Percentiles rank a stretch among this genome's conserved stretches.
These are phyloP conservation scores for Pseudozyma tsukubaensis DNA, from an alignment of 1,284 basidiomycete species.

Conservation along the genomic window DNA sequence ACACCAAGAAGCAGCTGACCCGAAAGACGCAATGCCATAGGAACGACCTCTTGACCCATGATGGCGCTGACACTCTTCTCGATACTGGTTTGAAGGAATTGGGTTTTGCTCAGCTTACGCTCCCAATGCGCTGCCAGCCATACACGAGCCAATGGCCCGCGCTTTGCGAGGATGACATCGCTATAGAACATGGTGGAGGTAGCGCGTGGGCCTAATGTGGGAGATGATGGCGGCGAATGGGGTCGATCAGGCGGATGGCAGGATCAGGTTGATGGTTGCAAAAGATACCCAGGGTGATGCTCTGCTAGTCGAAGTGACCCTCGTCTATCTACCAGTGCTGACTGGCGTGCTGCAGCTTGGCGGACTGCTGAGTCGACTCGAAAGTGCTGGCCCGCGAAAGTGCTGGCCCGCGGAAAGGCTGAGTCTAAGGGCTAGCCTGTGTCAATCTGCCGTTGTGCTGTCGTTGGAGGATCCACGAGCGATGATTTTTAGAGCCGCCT, in stretches of 20 bases:
- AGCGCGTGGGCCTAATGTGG: neutral
- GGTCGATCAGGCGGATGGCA: neutral
- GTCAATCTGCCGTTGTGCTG: too few species aligned
- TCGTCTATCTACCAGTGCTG: too few species aligned
- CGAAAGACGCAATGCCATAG: slow-evolving; percentile 90
- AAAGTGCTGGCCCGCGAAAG: too few species aligned
- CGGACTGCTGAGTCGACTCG: too few species aligned
- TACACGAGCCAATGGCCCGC: slow-evolving; percentile 93
- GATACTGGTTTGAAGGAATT: slow-evolving; percentile 92
- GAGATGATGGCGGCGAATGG: neutral
- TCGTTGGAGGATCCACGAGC: too few species aligned
- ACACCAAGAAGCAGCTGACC: slow-evolving; percentile 95
- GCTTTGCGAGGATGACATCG: slow-evolving; percentile 89
- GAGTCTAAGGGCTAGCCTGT: too few species aligned
- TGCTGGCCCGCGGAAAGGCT: too few species aligned
- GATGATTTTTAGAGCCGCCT: too few species aligned
- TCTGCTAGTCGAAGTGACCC: too few species aligned
- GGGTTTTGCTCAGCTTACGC: slow-evolving; percentile 93
- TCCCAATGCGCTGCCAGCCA: slow-evolving; percentile 99
- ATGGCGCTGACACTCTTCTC: slow-evolving; percentile 86
- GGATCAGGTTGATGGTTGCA: neutral
- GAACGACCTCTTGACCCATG: slow-evolving; percentile 80
- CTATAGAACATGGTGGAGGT: slow-evolving; percentile 79
- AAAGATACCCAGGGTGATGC: neutral
- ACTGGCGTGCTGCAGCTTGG: too few species aligned